A percentile compares a stretch with the other conserved stretches of the same genome.
phyloP scores from a whole-genome alignment of 306 rosid genomes.

The Begonia fuchsioides region DNA sequence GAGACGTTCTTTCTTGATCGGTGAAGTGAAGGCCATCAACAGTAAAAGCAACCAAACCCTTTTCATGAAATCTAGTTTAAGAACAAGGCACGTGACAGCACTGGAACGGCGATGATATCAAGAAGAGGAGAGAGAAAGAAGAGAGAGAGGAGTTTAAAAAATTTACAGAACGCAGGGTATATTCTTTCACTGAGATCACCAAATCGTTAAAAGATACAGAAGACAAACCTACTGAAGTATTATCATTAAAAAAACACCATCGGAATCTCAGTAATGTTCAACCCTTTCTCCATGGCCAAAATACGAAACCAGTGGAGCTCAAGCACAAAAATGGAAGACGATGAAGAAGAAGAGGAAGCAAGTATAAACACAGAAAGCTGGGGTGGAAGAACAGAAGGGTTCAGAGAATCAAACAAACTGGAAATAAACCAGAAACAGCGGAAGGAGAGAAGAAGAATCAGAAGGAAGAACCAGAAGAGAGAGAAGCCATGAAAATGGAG shows the following conservation, averaged over 20 bases:
- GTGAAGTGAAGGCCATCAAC: too few species aligned
- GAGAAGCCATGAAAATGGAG: neutral
- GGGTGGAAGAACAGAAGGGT: neutral
- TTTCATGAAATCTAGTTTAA: too few species aligned
- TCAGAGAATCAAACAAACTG: neutral
- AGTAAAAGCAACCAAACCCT: too few species aligned
- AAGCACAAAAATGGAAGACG: too few species aligned
- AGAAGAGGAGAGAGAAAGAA: slow-evolving; percentile 2
- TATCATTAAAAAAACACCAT: slow-evolving; percentile 2
- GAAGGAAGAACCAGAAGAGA: neutral
- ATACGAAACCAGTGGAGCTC: too few species aligned
- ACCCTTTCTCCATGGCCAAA: too few species aligned
- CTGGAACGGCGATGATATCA: neutral
- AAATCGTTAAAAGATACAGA: slow-evolving; percentile 3
- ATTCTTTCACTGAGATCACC: slow-evolving; percentile 3
- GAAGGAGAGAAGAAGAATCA: neutral
- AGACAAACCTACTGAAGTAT: too few species aligned
- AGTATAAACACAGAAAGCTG: too few species aligned
- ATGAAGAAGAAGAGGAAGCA: too few species aligned
- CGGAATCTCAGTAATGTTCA: neutral
- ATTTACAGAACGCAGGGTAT: neutral
- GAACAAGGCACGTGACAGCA: neutral
- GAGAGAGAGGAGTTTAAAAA: neutral
- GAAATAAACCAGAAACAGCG: neutral
- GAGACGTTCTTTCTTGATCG: too few species aligned